These are phyloP conservation scores for Nymphaea thermarum DNA, from an alignment of 164 flowering plant genomes.

Conservation along the genomic window DNA sequence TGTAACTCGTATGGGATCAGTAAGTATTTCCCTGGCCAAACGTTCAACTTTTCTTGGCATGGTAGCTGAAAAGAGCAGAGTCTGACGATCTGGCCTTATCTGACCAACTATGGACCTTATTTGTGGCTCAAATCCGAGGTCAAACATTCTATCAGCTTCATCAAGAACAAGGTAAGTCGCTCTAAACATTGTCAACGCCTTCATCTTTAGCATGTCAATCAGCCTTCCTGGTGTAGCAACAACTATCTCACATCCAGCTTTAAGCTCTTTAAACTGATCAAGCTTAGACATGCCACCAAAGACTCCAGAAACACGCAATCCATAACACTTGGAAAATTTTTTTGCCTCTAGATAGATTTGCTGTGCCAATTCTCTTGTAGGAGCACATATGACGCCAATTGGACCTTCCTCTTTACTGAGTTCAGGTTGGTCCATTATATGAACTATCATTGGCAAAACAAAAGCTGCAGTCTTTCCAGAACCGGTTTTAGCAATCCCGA, in stretches of 20 bases:
- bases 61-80: slow-evolving; percentile 92
- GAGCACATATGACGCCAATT: slow-evolving; percentile 93
- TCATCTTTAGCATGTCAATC: slow-evolving; percentile 95
- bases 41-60: slow-evolving; percentile 92
- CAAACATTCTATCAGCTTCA: slow-evolving; percentile 99
- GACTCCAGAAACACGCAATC: slow-evolving; percentile 82
- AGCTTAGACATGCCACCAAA: slow-evolving; percentile 98
- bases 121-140: slow-evolving; percentile 97
- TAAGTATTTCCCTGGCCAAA: slow-evolving; percentile 77
- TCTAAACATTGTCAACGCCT: slow-evolving; percentile 76
- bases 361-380: slow-evolving; percentile 93
- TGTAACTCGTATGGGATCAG: slow-evolving; percentile 80
- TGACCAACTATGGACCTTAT: slow-evolving; percentile 93
- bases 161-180: slow-evolving; percentile 92
- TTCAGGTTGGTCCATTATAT: slow-evolving; percentile 97
- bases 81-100: slow-evolving; percentile 93
- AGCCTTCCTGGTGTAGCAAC: slow-evolving; percentile 97
- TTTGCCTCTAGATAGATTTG: slow-evolving; percentile 86
- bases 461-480: slow-evolving; percentile 98
- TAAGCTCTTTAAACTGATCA: slow-evolving; percentile 97
- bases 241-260: slow-evolving; percentile 93
- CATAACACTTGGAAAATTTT: slow-evolving; percentile 78
- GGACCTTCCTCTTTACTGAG: slow-evolving; percentile 93
- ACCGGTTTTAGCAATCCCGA: slow-evolving; percentile 98
- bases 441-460: slow-evolving; percentile 94